Evolutionary conservation across 768 basidiomycete genomes (phyloP).

Genomic region (Clathrus columnatus): DNA sequence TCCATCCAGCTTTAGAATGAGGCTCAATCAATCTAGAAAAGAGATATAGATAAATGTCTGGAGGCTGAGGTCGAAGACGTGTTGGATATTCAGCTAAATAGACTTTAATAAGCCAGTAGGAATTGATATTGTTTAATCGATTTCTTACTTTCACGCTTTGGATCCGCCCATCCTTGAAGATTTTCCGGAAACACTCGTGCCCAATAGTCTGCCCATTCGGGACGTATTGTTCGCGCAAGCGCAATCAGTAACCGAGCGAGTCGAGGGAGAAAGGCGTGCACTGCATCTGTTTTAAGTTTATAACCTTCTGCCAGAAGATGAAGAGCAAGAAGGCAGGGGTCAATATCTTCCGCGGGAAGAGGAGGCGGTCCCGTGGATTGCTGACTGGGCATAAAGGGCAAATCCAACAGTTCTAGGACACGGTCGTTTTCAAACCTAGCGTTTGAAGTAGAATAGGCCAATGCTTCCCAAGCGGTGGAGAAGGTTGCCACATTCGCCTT

Average conservation of each 20-base stretch:
- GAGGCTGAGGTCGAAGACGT: slow-evolving; percentile 72
- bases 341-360: slow-evolving; percentile 37
- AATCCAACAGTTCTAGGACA: slow-evolving; percentile 38
- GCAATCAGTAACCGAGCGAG: slow-evolving; percentile 46
- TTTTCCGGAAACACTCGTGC: slow-evolving; percentile 65
- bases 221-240: slow-evolving; percentile 41
- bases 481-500: neutral
- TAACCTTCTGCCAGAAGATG: slow-evolving; percentile 62
- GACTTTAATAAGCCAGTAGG: slow-evolving; percentile 1
- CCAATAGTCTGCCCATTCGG: slow-evolving; percentile 94
- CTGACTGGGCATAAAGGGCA: slow-evolving; percentile 21
- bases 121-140: slow-evolving; percentile 12
- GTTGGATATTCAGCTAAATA: slow-evolving; percentile 34
- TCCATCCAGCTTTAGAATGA: slow-evolving; percentile 62
- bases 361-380: neutral
- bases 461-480: slow-evolving; percentile 37
- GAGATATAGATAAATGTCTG: slow-evolving; percentile 64
- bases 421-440: slow-evolving; percentile 51
- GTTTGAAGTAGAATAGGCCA: slow-evolving; percentile 37
- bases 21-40: slow-evolving; percentile 40
- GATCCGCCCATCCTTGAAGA: slow-evolving; percentile 50
- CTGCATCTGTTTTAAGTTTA: slow-evolving; percentile 33
- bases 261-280: slow-evolving; percentile 53
- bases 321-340: slow-evolving; percentile 59
- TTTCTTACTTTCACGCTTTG: slow-evolving; percentile 31